Conservation (phyloP, 2,329 filamentous ascomycete genomes). For the Chaetomiaceae sp. region DNA sequence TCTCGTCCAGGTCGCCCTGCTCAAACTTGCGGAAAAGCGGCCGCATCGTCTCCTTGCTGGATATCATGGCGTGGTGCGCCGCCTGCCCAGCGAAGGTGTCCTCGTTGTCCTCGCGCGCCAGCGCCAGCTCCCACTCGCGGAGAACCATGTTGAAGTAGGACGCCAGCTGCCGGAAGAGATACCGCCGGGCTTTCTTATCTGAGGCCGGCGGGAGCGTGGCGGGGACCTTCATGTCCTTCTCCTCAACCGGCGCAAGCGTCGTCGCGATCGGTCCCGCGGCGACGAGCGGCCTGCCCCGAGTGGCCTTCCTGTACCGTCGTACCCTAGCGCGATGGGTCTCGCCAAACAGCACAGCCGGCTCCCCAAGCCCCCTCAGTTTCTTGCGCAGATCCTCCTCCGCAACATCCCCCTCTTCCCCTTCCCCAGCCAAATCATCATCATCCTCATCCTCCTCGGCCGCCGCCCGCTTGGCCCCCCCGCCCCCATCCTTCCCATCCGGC, state of each 20-base stretch:
- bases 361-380: constrained; percentile 65
- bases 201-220: constrained; percentile 52
- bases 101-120: constrained; percentile 59
- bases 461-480: constrained; percentile 27
- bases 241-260: constrained; percentile 70
- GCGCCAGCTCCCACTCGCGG: constrained; percentile 75
- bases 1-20: constrained; percentile 70
- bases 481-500: constrained; percentile 36
- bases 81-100: constrained; percentile 74
- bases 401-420: constrained; percentile 45
- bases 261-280: constrained; percentile 78
- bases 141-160: constrained; percentile 98
- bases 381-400: constrained; percentile 63
- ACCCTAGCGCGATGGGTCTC: constrained; percentile 68
- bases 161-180: constrained; percentile 80
- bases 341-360: constrained; percentile 74
- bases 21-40: constrained; percentile 90
- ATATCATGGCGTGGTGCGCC: constrained; percentile 79
- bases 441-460: constrained; percentile 39
- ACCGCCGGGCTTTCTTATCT: constrained; percentile 61
- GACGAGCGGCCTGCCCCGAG: constrained; percentile 54
- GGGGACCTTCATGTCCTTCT: constrained; percentile 83
- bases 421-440: constrained; percentile 37
- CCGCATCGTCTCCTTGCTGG: constrained; percentile 80
- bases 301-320: constrained; percentile 55